Percentiles rank a stretch among this genome's conserved stretches.
Conservation (phyloP, 768 basidiomycete species). For the Candolleomyces eurysporus region DNA sequence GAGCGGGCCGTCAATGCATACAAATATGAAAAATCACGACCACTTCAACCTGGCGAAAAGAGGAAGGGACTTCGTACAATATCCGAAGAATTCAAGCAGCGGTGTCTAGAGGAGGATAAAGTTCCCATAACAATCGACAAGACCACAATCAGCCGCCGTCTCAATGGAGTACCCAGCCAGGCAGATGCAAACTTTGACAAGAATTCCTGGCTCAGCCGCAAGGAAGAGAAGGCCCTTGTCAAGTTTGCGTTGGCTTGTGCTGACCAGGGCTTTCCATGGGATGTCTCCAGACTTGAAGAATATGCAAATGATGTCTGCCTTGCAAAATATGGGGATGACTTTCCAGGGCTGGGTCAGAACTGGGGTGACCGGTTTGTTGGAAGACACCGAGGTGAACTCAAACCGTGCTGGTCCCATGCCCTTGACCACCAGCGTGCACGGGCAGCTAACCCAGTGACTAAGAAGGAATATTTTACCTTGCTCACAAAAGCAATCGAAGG, state of each 20-base stretch:
- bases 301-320: conserved; percentile 8
- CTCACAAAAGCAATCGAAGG: not conserved
- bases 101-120: not conserved
- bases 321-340: conserved; percentile 4
- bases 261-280: conserved; percentile 5
- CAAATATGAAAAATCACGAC: not conserved
- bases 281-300: conserved; percentile 4
- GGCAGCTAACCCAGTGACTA: conserved; percentile 12
- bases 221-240: conserved; percentile 3
- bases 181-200: not conserved
- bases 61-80: not conserved
- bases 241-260: not conserved
- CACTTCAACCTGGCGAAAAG: not conserved
- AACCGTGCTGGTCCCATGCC: conserved; percentile 5
- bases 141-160: not conserved
- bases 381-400: conserved; percentile 3
- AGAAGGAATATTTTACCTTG: conserved; percentile 10
- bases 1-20: not conserved
- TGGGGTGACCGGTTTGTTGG: conserved; percentile 12
- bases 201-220: not conserved
- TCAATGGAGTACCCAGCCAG: not conserved
- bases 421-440: conserved; percentile 5
- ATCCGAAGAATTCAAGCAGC: not conserved
- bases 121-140: not conserved
- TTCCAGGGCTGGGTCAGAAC: conserved; percentile 4